phyloP scores from a whole-genome alignment of 2,329 filamentous ascomycete species.

The Beauveria sp. region DNA sequence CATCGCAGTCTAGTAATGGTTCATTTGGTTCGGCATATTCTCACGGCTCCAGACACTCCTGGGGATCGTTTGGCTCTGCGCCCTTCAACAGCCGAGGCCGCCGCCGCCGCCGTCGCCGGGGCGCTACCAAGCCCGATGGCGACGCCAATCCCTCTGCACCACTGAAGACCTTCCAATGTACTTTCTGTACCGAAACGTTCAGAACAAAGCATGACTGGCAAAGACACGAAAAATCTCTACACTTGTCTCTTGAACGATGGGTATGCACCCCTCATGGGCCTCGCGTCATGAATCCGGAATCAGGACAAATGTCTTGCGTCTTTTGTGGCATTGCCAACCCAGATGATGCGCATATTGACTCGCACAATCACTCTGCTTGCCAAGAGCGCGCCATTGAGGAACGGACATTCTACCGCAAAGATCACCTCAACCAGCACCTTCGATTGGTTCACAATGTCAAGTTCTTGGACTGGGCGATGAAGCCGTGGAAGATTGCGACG shows the following conservation, averaged over 20 bases:
- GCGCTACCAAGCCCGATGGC: conserved; percentile 29
- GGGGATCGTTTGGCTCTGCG: conserved; percentile 41
- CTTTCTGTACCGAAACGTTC: conserved; percentile 62
- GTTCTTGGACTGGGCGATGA: conserved; percentile 56
- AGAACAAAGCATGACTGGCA: conserved; percentile 64
- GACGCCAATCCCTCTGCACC: conserved; percentile 30
- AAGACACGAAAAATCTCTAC: conserved; percentile 61
- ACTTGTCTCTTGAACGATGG: conserved; percentile 58
- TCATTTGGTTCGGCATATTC: conserved; percentile 54
- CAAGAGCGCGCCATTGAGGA: conserved; percentile 56
- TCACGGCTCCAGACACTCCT: conserved; percentile 49
- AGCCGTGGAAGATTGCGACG: conserved; percentile 51
- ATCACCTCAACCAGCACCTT: conserved; percentile 59
- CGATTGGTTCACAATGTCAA: conserved; percentile 57
- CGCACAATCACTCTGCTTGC: conserved; percentile 55
- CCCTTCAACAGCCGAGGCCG: conserved; percentile 35
- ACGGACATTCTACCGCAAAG: conserved; percentile 59
- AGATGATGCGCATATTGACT: conserved; percentile 46
- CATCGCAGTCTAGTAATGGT: conserved; percentile 51
- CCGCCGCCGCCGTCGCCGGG: conserved; percentile 40
- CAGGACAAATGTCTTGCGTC: conserved; percentile 48
- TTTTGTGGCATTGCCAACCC: conserved; percentile 53
- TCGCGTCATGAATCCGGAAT: conserved; percentile 48
- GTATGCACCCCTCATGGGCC: conserved; percentile 54
- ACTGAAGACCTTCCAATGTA: conserved; percentile 56